Base-by-base conservation (phyloP, 805 yeast species). In the Candida berthetii region DNA sequence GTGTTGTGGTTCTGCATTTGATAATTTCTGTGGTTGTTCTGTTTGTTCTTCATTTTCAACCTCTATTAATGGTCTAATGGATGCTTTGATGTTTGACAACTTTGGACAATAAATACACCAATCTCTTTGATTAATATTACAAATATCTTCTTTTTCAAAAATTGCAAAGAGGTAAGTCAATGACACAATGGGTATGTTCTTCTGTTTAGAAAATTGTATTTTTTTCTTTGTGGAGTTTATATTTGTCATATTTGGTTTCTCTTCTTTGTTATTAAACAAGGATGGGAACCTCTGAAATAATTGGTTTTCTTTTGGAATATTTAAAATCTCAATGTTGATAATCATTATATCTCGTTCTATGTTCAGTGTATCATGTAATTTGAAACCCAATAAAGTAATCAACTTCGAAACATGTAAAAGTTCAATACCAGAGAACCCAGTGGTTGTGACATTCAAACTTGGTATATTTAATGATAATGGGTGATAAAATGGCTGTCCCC, bases 341-440 rank as follows among this genome's bases (percentile, higher is more conserved):
- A 86, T 62, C 27, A 87, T 62, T 14, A 82, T 53, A 49, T 83
- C 84, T 33, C 84, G 64, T 10, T 65, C 61, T 5, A 67, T 52
- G 3, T 73, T 71, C 41, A 86, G 64, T 2, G 72, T 64, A 0
- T 71, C 76, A 37, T 69, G 62, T 41, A 71, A 68, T 33, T 66
- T 64, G 40, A 82, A 76, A 20, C 82, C 80, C 19, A 84, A 51
- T 24, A 72, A 54, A 16, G 64, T 52, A 8, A 87, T 67, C 35
- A 91, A 67, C 53, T 84, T 83, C 8, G 74, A 77, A 11, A 84
- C 55, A 60, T 87, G 96, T 34, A 85, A 62, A 15, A 78, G 62
- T 58, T 87, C 95, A 22, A 85, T 78, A 0, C 95, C 95, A 17
- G 79, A 71, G 57, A 82, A 87, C 3, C 96, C 96, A 3, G 87